Base-by-base conservation (phyloP, 192 early-diverging fungal species). In the Gamsiella multidivaricata region DNA sequence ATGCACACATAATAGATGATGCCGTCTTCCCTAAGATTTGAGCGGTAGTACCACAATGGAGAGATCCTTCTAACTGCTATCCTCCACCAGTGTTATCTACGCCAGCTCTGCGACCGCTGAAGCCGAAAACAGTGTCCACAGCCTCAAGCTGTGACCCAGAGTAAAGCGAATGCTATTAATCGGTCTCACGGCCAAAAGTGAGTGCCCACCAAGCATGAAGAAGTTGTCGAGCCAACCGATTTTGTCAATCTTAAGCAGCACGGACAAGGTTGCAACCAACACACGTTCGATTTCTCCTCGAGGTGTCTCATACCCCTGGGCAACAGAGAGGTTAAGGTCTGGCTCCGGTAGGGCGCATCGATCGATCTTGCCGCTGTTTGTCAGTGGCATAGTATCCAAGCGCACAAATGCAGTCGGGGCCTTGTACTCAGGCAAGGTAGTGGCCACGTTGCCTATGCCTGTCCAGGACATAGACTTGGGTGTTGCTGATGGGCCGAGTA, bases 351-450 rank as follows among this genome's bases (percentile, higher is more conserved):
- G 49, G 4, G 66, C 80, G 18, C 60, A 69, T 23, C 76, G 55
- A 54, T 82, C 51, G 23, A 72, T 47, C 28, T 81, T 70, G n/a
- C 72, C 76, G 41, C 53, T 49, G 28, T 22, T 7, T 33, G 65
- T 65, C 23, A 69, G 15, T 0, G 71, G 71, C 15, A 81, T 23
- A 0, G 15, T 25, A 17, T 76, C 50, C 17, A 81, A 15, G 5
- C 23, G 41, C 12, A 62, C 47, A n/a, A 69, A 70, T 18, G 56
- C 29, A 15, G 79, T 54, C 5, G 91, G 91, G 25, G 91, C 83
- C 37, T 87, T 88, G 58, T 92, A 92, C 8, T 49, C 59, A 15
- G 91, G 88, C 25, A 92, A 20, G 12, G 5, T 9, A 5, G 37
- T 39, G 7, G 37, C 37, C 12, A 39, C n/a, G n/a, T n/a, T n/a